Evolutionary conservation across 225 moss, liverwort and hornwort species (phyloP), one percentile per base, ranked within the genome.

Genomic region (Anthoceros angustus): DNA sequence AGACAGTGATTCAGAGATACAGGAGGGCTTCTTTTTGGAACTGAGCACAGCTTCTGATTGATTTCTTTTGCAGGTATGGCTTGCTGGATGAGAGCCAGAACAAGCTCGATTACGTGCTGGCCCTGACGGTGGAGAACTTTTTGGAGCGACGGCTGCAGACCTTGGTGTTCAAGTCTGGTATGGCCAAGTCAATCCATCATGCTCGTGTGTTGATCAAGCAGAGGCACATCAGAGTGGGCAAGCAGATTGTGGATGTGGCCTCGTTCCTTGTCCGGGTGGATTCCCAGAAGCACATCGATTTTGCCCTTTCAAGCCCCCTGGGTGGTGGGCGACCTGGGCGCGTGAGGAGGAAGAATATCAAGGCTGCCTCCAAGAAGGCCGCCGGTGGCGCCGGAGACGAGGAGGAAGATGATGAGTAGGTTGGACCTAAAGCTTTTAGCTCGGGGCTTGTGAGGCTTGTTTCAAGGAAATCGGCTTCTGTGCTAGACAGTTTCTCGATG

Each of bases 21-120:
- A 1, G 32, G 32, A 4, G 32, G 32, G 1, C 32, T 32, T 32
- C 4, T 32, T 32, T 32, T 32, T 32, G 32, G 32, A 32, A 4
- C 32, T 32, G 32, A 32, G 32, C 32, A 32, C 32, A 32, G 1
- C 4, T 32, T 32, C 32, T 4, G 4, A 32, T 32, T 32, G 1
- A 1, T 32, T 32, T 32, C 32, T 46, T 16, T 5, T 46, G 45
- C 45, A 46, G 45, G 4, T 88, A 87, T 3, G 91, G 91, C 45
- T 78, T 92, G 20, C 77, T 92, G 41, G 91, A 92, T 61, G 84
- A 92, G 70, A 88, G 86, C 70, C 84, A 92, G 72, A 84, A 50
- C 75, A 92, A 92, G 84, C 86, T 92, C 40, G 91, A 92, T 88
- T 92, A 92, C 63, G 88, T 88, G 68, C 24, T 92, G 79, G 91